These are phyloP conservation scores for Glycyrrhiza uralensis DNA, from an alignment of 306 rosid genomes.

Conservation along the genomic window DNA sequence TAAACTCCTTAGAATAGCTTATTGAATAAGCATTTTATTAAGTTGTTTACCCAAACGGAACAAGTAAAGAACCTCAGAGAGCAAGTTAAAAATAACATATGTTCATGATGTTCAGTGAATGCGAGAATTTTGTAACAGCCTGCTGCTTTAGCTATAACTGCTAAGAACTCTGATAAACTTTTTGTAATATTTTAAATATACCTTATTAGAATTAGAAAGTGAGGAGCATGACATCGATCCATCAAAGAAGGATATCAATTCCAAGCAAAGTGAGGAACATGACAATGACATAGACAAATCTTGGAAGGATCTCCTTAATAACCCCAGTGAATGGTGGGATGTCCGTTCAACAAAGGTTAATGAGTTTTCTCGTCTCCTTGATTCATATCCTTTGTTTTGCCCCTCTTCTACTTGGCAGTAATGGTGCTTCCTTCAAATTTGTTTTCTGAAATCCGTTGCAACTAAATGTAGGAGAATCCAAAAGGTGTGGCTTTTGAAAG, in stretches of 20 bases:
- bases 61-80: too few relatives aligned
- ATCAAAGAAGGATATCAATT: neutral
- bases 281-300: conserved; percentile 1
- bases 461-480: conserved; percentile 29
- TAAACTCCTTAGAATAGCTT: too few relatives aligned
- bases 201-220: conserved; percentile 19
- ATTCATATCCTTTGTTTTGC: neutral
- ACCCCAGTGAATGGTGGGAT: conserved; percentile 27
- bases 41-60: too few relatives aligned
- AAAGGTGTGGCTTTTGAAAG: conserved; percentile 29
- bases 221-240: neutral
- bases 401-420: neutral
- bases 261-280: conserved; percentile 1
- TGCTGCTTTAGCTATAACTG: neutral
- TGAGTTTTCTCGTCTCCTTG: neutral
- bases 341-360: conserved; percentile 19
- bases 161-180: neutral
- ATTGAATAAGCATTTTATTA: too few relatives aligned
- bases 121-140: neutral
- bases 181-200: neutral
- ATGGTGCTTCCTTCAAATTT: neutral
- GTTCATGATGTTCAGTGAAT: too few relatives aligned
- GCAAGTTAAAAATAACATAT: too few relatives aligned
- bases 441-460: neutral
- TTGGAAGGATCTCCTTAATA: conserved; percentile 33